These are phyloP conservation scores for Cicer chorassanicum DNA, from an alignment of 306 rosid genomes.

Conservation along the genomic window DNA sequence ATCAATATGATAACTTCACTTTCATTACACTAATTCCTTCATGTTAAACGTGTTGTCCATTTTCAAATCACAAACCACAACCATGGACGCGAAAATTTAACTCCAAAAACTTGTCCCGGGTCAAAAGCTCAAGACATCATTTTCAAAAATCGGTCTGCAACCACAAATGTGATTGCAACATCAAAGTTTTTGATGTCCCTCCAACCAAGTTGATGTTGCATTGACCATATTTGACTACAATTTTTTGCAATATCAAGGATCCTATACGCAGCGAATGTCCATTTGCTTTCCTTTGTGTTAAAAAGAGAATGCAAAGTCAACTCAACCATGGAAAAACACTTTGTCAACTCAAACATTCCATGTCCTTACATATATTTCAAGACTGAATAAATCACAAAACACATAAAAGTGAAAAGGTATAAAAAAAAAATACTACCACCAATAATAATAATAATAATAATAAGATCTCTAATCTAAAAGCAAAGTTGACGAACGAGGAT, in stretches of 20 bases:
- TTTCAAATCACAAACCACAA: constrained; percentile 28
- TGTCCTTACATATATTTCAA: background rate
- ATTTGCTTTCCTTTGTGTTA: constrained; percentile 7
- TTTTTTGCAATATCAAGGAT: background rate
- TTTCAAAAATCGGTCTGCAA: background rate
- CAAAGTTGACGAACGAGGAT: constrained; percentile 1
- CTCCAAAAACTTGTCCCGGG: background rate
- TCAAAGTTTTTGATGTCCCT: background rate
- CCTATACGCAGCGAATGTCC: background rate
- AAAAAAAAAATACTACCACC: background rate
- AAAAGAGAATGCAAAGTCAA: background rate
- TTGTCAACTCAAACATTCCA: constrained; percentile 18
- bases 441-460: background rate
- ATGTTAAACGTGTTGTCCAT: background rate
- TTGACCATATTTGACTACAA: background rate
- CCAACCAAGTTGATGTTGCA: background rate
- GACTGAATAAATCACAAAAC: background rate
- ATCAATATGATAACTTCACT: constrained; percentile 12
- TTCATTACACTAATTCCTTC: constrained; percentile 11
- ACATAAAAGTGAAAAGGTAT: background rate
- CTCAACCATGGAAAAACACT: constrained; percentile 13
- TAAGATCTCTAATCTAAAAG: background rate
- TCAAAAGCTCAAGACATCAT: constrained; percentile 34
- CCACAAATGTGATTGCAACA: background rate
- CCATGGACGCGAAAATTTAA: background rate